phyloP scores from a whole-genome alignment of 1,139 yeast genomes.

The Magnusiomyces suaveolens region DNA sequence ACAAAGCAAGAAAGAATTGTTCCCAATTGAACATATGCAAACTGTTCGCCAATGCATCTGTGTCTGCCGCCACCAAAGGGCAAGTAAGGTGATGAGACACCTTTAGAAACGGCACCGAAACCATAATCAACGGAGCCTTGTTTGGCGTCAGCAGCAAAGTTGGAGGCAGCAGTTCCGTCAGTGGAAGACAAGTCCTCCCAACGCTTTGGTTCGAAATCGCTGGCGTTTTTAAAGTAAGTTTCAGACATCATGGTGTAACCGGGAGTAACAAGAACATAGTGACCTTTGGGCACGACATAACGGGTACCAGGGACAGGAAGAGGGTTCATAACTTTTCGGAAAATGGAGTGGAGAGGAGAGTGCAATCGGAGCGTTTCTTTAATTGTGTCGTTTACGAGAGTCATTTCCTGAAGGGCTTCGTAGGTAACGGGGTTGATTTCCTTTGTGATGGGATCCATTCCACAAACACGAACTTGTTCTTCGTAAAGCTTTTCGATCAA shows the following conservation, averaged over 20 bases:
- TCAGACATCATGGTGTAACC: constrained; percentile 80
- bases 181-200: constrained; percentile 51
- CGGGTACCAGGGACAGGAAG: constrained; percentile 72
- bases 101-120: constrained; percentile 90
- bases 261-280: constrained; percentile 84
- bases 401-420: constrained; percentile 74
- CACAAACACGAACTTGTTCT: constrained; percentile 60
- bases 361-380: constrained; percentile 93
- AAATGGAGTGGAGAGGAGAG: constrained; percentile 90
- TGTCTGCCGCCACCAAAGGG: constrained; percentile 99
- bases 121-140: constrained; percentile 74
- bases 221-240: constrained; percentile 63
- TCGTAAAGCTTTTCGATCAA: constrained; percentile 68
- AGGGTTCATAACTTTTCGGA: constrained; percentile 78
- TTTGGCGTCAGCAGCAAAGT: too few species aligned
- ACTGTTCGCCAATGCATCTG: constrained; percentile 98
- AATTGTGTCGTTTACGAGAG: constrained; percentile 69
- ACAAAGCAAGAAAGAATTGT: constrained; percentile 69
- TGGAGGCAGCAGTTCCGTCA: constrained; percentile 29
- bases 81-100: constrained; percentile 88
- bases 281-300: constrained; percentile 80
- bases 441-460: constrained; percentile 36
- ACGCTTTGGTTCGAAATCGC: constrained; percentile 69
- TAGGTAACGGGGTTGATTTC: constrained; percentile 46
- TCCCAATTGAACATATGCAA: constrained; percentile 91